Base-by-base conservation (phyloP, 1,284 basidiomycete species). In the Macrocybe sp. region DNA sequence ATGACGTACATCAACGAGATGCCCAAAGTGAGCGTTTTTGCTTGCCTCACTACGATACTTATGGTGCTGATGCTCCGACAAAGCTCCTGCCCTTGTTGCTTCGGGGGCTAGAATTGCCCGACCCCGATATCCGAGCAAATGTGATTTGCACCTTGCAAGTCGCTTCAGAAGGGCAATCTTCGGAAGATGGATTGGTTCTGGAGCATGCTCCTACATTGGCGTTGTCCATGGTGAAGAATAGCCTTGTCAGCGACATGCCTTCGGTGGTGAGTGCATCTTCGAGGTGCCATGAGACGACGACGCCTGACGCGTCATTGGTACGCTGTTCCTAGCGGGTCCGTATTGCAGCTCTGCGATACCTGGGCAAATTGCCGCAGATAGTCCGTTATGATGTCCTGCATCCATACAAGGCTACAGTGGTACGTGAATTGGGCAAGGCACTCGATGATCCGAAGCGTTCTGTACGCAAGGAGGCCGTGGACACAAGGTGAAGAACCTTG, bases 71-170 rank as follows among this genome's bases (percentile, higher is more conserved):
- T 37, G 54, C 31, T 14, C 35, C 39, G 33, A 48, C n/a, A 16
- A 12, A 96, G 87, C 77, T 98, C 10, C 81, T 97, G 55, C 94
- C 96, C 0, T 73, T 98, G 11, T 76, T 99, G 1, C 73, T 99
- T 41, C 89, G 89, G 14, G 87, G 91, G 1, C 78, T 99, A 6
- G 79, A 87, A 35, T 69, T 97, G 1, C 79, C 83, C 1, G 86
- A 93, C 62, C 64, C 79, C 4, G 74, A 79, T 16, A 83, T 95
- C 49, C 81, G 91, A 12, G 74, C 78, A 2, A 85, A 88, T 64
- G 86, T 94, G 33, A 89, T 97, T 43, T 81, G 88, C 46, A 89
- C 86, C 1, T 73, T 99, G 31, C 75, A 83, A 2, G 75, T 82
- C 1, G 81, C 92, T 12, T 80, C 89, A 3, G 78, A 80, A 54